Conservation (phyloP, 202 grass and related monocot genomes). For the Bolboschoenoplectus hybrid region DNA sequence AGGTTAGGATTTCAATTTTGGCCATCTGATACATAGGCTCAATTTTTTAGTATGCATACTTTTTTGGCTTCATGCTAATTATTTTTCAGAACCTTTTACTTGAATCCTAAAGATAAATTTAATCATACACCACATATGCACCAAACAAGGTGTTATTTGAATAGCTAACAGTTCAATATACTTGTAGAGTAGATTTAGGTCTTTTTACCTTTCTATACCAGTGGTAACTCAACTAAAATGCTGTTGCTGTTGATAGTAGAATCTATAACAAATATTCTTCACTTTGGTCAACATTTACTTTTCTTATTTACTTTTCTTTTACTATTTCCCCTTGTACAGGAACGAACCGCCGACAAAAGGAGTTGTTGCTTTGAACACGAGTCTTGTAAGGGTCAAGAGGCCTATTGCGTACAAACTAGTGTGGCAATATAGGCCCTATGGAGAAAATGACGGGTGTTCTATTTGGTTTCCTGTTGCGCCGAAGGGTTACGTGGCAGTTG, state of each 20-base stretch:
- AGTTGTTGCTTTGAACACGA: conserved; percentile 96
- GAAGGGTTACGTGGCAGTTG: conserved; percentile 75
- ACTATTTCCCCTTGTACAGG: conserved; percentile 53
- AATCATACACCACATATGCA: neutral
- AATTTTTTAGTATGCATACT: neutral
- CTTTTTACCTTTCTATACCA: neutral
- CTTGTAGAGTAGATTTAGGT: conserved; percentile 22
- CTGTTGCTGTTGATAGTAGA: conserved; percentile 5
- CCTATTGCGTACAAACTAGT: conserved; percentile 91
- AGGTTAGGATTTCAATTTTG: conserved; percentile 32
- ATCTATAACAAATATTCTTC: neutral
- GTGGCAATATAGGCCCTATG: conserved; percentile 46
- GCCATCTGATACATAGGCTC: neutral
- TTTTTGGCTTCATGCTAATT: neutral
- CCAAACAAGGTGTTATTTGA: neutral
- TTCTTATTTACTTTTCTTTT: neutral
- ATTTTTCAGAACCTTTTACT: neutral
- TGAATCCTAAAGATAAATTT: neutral
- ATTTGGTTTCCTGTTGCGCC: conserved; percentile 97
- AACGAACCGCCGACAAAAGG: conserved; percentile 84
- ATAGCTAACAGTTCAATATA: neutral
- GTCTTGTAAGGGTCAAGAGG: conserved; percentile 84
- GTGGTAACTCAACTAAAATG: neutral
- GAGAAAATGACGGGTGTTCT: conserved; percentile 57
- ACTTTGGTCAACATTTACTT: conserved; percentile 19